These are phyloP conservation scores for Solanum chacoense DNA, from an alignment of 305 asterid genomes.

Conservation along the genomic window DNA sequence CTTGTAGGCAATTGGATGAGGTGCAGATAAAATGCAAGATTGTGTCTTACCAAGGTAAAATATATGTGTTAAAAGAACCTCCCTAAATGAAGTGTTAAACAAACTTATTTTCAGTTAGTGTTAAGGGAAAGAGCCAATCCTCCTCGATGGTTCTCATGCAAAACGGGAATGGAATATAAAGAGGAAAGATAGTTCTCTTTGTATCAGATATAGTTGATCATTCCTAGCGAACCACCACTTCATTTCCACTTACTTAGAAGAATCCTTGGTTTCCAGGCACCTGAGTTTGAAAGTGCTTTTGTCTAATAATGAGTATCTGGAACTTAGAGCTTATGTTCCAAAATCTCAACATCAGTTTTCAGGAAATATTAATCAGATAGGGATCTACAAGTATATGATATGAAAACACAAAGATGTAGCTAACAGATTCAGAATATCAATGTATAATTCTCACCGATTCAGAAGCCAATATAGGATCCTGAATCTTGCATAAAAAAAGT, in stretches of 20 bases:
- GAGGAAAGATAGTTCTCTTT: not conserved
- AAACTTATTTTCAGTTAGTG: not conserved
- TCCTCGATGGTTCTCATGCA: not conserved
- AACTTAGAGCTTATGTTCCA: not conserved
- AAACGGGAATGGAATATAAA: not conserved
- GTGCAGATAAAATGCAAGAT: not conserved
- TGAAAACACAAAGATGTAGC: not conserved
- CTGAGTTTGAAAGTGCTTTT: not conserved
- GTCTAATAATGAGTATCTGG: not conserved
- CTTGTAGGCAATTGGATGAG: not conserved
- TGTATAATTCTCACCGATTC: not conserved
- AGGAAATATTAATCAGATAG: not conserved
- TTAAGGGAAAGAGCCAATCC: not conserved
- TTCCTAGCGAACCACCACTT: not conserved
- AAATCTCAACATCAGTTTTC: not conserved
- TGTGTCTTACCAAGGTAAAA: not conserved
- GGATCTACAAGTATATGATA: not conserved
- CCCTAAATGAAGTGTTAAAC: not conserved
- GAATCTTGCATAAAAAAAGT: not conserved
- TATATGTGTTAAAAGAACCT: not conserved
- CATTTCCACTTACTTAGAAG: not conserved
- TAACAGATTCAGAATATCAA: not conserved
- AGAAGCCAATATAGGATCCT: not conserved
- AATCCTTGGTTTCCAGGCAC: not conserved
- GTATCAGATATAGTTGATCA: not conserved